Percentiles rank a stretch among this genome's conserved stretches.
Evolutionary conservation across 805 yeast species (phyloP).

Genomic region (Scheffersomyces spartinae): DNA sequence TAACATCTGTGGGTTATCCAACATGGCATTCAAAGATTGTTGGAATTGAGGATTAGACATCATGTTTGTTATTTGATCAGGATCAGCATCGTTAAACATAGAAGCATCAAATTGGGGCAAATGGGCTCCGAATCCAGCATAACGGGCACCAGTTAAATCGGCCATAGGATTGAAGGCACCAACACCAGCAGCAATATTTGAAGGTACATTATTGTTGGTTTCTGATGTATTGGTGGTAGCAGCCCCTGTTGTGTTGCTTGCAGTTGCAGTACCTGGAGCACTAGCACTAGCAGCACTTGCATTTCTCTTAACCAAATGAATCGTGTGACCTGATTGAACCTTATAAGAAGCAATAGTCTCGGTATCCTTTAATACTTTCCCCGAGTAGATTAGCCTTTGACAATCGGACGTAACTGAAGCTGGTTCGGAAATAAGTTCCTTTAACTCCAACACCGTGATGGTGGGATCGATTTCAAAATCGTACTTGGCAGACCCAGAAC

Average conservation of each 20-base stretch:
- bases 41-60: constrained; percentile 74
- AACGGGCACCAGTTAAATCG: constrained; percentile 88
- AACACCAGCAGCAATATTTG: constrained; percentile 76
- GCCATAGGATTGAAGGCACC: constrained; percentile 86
- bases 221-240: constrained; percentile 7
- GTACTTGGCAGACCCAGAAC: constrained; percentile 72
- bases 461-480: constrained; percentile 44
- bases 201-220: constrained; percentile 40
- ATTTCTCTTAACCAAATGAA: constrained; percentile 75
- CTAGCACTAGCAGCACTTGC: constrained; percentile 13
- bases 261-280: constrained; percentile 8
- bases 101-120: constrained; percentile 79
- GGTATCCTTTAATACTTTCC: constrained; percentile 80
- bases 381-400: constrained; percentile 87
- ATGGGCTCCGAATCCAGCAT: constrained; percentile 85
- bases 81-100: constrained; percentile 73
- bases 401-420: constrained; percentile 62
- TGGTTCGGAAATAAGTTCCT: constrained; percentile 47
- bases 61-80: constrained; percentile 62
- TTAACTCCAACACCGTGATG: constrained; percentile 56
- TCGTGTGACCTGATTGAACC: constrained; percentile 74
- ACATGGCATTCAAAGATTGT: constrained; percentile 71
- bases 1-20: constrained; percentile 80
- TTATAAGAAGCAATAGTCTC: constrained; percentile 69
- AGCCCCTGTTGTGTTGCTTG: constrained; percentile 8